Conservation (phyloP, 768 basidiomycete genomes). For the Tulasnella sp. region DNA sequence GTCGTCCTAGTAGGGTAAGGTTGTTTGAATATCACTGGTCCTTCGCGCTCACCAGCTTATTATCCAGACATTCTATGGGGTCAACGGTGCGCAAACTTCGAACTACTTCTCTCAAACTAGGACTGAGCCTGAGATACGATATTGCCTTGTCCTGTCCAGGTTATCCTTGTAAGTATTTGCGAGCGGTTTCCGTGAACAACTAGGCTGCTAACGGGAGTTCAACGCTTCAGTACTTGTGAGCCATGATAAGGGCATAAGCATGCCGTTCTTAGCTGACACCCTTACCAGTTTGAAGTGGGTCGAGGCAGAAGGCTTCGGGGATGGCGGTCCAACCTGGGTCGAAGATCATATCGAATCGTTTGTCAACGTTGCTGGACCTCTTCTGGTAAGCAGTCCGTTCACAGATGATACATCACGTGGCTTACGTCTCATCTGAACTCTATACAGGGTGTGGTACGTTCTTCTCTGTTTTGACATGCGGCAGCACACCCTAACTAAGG, state of each 20-base stretch:
- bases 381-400: conserved; percentile 48
- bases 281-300: conserved; percentile 84
- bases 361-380: conserved; percentile 77
- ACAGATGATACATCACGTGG: not conserved
- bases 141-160: not conserved
- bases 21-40: not conserved
- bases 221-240: conserved; percentile 73
- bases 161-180: conserved; percentile 25
- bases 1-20: conserved; percentile 56
- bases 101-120: not conserved
- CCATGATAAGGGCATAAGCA: not conserved
- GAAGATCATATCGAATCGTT: conserved; percentile 86
- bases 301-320: conserved; percentile 73
- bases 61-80: conserved; percentile 69
- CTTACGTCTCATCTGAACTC: conserved; percentile 8
- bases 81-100: conserved; percentile 46
- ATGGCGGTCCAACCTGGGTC: conserved; percentile 82
- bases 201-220: not conserved
- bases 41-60: not conserved
- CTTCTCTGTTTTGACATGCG: not conserved
- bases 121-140: not conserved
- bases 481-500: not conserved
- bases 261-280: not conserved
- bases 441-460: conserved; percentile 64
- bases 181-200: conserved; percentile 40